Base-by-base conservation (phyloP, 2,329 filamentous ascomycete genomes). In the Arachnomyces sp. region DNA sequence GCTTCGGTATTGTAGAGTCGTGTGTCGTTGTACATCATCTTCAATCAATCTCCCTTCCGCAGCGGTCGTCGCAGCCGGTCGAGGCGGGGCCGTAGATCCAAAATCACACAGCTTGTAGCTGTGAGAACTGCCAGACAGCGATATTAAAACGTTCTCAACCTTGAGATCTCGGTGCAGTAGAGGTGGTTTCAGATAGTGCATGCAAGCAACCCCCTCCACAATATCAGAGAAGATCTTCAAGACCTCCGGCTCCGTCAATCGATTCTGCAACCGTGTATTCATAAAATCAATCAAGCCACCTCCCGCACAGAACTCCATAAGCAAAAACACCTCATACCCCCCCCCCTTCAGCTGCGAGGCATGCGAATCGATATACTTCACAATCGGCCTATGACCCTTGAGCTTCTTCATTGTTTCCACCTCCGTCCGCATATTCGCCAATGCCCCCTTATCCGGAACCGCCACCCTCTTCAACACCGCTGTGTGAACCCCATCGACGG, bases 391-490 rank as follows among this genome's bases (percentile, higher is more conserved):
- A 73, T 96, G 92, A 42, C 92, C 92, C 72, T 94, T 94, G 54
- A 98, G 75, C 66, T 92, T 89, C 79, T 98, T 98, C 92, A 98
- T 98, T 11, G 92, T 98, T 70, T 98, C 92, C 53, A 98, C 92
- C 72, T 98, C 92, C 51, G 82, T 96, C 63, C 92, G 81, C 92
- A 98, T 96, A 64, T 85, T 89, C 47, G 86, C 84, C 66, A 98
- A 72, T 43, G 90, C 79, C 49, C 94, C 85, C 73, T 94, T 95
- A 66, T 98, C 92, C 25, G 92, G 88, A 38, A 96, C 92, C 28
- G 92, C 92, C 43, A 98, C 92, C 58, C 92, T 76, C 73, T 98
- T 95, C 57, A 95, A 71, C 36, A 95, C 89, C 9, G 86, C 88
- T 53, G 79, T 72, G 53, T 93, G 84, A 49, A 83, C 82, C 47